Conservation (phyloP, 2,329 filamentous ascomycete species). For the Sporothrix euskadiensis region DNA sequence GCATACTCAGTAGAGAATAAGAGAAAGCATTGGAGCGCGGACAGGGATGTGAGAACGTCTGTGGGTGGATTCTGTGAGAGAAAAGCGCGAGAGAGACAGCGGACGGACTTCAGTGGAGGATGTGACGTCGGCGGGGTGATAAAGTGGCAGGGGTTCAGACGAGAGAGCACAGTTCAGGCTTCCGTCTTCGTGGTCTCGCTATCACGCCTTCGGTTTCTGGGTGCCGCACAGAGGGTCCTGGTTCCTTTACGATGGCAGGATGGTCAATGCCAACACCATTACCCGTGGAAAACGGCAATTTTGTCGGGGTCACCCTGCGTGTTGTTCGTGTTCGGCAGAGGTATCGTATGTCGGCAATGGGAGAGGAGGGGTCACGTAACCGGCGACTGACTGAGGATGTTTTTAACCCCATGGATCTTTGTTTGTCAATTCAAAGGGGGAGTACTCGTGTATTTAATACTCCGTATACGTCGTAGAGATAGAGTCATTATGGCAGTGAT, state of each 20-base stretch:
- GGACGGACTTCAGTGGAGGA: not conserved
- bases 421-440: not conserved
- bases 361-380: not conserved
- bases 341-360: not conserved
- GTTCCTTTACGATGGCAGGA: not conserved
- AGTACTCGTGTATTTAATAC: not conserved
- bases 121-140: slow-evolving; percentile 21
- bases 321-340: not conserved
- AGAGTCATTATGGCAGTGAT: not conserved
- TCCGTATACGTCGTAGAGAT: not conserved
- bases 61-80: not conserved
- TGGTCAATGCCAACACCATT: not conserved
- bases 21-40: not conserved
- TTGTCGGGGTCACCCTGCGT: not conserved
- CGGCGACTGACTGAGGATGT: no score
- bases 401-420: not conserved
- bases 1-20: not conserved
- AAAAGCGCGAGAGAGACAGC: slow-evolving; percentile 3
- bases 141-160: not conserved
- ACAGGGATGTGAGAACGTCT: not conserved
- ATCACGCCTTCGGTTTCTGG: not conserved
- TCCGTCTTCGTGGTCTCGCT: not conserved
- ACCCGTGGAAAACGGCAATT: not conserved
- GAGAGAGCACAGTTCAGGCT: not conserved
- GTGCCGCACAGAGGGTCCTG: not conserved